Base-by-base conservation (phyloP, 306 rosid species). In the Vachellia pachyceras region DNA sequence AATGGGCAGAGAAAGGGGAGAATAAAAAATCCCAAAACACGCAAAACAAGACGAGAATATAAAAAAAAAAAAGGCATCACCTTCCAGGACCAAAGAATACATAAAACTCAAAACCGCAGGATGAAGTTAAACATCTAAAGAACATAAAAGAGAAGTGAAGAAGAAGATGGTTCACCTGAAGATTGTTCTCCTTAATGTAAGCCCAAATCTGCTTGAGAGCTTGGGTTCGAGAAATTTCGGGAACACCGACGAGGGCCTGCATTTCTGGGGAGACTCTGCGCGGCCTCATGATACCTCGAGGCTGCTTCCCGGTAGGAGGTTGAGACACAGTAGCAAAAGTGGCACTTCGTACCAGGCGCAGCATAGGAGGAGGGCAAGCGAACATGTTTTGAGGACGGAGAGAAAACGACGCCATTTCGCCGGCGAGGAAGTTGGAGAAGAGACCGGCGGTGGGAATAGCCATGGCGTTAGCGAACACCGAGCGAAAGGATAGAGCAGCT, bases 121-220 rank as follows among this genome's bases (percentile, higher is more conserved):
- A 36, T 17, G 25, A 65, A 37, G 72, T 67, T 37, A 39, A 67
- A 10, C 47, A 67, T 5, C 20, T 40, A 4, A 41, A 68, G 52
- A 42, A 68, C 13, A 5, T 25, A 6, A 33, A 11, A 3, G 20
- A 55, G 15, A 6, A 12, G 6, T 9, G 8, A 1, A 3, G 2
- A 45, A 60, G 7, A 0, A 33, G 5, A 18, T 12, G 7, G 3
- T 39, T 42, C 42, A 95, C 99, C 98, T 96, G 99, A 80, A 96
- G 99, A 84, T 96, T 92, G 82, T 96, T 84, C 25, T 82, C 89
- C 92, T 96, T 96, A 84, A 96, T 96, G 88, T 96, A 86, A 67
- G 97, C 94, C 99, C 99, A 96, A 76, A 96, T 93, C 44, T 33
- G 83, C 78, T 96, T 96, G 81, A 96, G 98, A 17, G 92, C 99